phyloP scores from a whole-genome alignment of 2,329 filamentous ascomycete species.

The Venturia carpophila region DNA sequence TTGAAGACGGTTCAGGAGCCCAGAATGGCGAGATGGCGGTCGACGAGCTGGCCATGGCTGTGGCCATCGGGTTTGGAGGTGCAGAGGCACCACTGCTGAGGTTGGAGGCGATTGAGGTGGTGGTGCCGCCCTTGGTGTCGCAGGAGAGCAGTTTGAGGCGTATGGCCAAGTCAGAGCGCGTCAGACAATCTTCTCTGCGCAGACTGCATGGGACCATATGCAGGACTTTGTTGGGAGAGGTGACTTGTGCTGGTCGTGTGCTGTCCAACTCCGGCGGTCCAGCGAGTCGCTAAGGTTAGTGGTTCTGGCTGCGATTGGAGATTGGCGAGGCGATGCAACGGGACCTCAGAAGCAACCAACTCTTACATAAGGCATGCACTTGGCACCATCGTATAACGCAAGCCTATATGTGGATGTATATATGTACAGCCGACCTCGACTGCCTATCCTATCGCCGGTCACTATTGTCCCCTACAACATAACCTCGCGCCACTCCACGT shows the following conservation, averaged over 20 bases:
- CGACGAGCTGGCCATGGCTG: neutral
- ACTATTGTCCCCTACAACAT: conserved; percentile 56
- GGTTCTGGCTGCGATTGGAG: neutral
- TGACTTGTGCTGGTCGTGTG: neutral
- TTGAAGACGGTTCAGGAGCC: neutral
- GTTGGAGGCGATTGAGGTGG: neutral
- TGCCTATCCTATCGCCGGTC: neutral
- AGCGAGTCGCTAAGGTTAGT: neutral
- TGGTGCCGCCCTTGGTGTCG: neutral
- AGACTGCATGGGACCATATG: conserved; percentile 20
- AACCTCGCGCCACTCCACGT: conserved; percentile 81
- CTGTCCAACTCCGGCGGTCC: neutral
- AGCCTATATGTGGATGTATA: neutral
- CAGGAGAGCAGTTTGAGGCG: neutral
- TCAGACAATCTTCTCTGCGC: conserved; percentile 20
- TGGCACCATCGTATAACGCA: neutral
- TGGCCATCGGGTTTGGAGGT: neutral
- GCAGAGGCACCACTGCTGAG: neutral
- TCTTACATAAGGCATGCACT: neutral
- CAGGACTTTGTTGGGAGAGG: neutral
- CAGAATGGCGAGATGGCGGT: neutral
- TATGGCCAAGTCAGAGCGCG: conserved; percentile 17
- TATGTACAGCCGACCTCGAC: neutral
- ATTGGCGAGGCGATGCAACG: neutral
- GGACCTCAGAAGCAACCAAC: neutral